phyloP scores from a whole-genome alignment of 371 early-diverging fungal genomes.

The Saksenaea vasiformis region DNA sequence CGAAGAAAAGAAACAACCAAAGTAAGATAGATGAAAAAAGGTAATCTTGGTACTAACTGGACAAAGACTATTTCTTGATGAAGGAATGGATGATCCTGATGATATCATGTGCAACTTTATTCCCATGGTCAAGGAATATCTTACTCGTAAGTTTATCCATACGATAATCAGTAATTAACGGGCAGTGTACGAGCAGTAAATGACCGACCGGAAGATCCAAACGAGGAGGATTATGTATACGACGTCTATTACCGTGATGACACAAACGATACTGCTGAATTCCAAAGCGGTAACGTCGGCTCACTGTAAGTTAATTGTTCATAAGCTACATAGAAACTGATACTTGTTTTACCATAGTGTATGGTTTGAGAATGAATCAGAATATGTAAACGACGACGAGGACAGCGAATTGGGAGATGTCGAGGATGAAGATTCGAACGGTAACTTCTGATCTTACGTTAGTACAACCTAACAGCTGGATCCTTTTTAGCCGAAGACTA shows the following conservation, averaged over 20 bases:
- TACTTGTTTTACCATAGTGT: slow-evolving; percentile 25
- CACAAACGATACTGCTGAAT: slow-evolving; percentile 23
- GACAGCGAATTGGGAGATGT: slow-evolving; percentile 55
- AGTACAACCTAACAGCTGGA: background rate
- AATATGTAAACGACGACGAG: slow-evolving; percentile 56
- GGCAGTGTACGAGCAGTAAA: slow-evolving; percentile 30
- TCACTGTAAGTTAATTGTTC: slow-evolving; percentile 40
- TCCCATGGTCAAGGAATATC: slow-evolving; percentile 74
- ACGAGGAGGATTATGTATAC: slow-evolving; percentile 60
- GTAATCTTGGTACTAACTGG: background rate
- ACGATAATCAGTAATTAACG: background rate
- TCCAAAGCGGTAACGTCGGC: slow-evolving; percentile 40
- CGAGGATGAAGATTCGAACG: slow-evolving; percentile 66
- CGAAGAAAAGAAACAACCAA: slow-evolving; percentile 29
- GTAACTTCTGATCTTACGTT: slow-evolving; percentile 20
- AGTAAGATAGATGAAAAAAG: slow-evolving; percentile 1
- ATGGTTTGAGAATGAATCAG: slow-evolving; percentile 56
- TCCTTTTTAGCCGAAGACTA: slow-evolving; percentile 59
- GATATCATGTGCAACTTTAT: slow-evolving; percentile 73
- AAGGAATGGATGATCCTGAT: slow-evolving; percentile 45
- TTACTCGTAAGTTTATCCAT: slow-evolving; percentile 48
- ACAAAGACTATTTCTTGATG: slow-evolving; percentile 34
- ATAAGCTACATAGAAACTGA: background rate
- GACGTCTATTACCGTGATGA: slow-evolving; percentile 63
- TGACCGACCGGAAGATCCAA: slow-evolving; percentile 35